These are phyloP conservation scores for Thelephora terrestris DNA, from an alignment of 1,284 basidiomycete species.

Conservation along the genomic window DNA sequence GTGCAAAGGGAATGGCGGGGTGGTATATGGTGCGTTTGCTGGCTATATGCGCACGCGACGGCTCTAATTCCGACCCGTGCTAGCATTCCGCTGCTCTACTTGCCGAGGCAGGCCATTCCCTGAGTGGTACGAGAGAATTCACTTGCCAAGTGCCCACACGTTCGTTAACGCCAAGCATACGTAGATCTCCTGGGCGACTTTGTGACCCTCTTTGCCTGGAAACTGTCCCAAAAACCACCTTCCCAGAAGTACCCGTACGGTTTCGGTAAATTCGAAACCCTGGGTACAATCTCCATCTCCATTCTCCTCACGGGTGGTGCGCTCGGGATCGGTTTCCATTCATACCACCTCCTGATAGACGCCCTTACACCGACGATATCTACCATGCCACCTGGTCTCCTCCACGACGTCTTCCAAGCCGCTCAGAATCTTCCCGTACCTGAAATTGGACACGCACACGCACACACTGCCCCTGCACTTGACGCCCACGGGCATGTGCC, in stretches of 20 bases:
- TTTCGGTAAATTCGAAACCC: slow-evolving; percentile 90
- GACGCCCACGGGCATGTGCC: slow-evolving; percentile 24
- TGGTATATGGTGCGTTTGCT: slow-evolving; percentile 47
- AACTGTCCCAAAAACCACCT: slow-evolving; percentile 73
- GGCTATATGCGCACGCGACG: background rate
- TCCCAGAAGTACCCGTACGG: slow-evolving; percentile 77
- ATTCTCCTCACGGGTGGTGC: slow-evolving; percentile 80
- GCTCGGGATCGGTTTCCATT: slow-evolving; percentile 89
- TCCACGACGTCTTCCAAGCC: slow-evolving; percentile 51
- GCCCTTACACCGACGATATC: slow-evolving; percentile 52
- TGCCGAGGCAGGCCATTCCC: slow-evolving; percentile 92
- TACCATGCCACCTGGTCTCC: slow-evolving; percentile 43
- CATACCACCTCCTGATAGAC: slow-evolving; percentile 70
- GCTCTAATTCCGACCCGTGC: background rate
- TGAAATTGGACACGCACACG: slow-evolving; percentile 38
- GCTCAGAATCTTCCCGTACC: slow-evolving; percentile 41
- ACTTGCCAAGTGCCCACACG: slow-evolving; percentile 9
- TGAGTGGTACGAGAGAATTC: slow-evolving; percentile 54
- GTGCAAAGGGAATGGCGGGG: slow-evolving; percentile 77
- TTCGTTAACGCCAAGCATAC: slow-evolving; percentile 6
- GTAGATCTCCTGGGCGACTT: slow-evolving; percentile 83
- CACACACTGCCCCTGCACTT: slow-evolving; percentile 28
- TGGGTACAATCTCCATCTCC: slow-evolving; percentile 81
- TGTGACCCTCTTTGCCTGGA: slow-evolving; percentile 89
- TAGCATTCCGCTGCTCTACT: slow-evolving; percentile 81